Conservation (phyloP, 192 early-diverging fungal genomes). For the Umbelopsis vinacea region DNA sequence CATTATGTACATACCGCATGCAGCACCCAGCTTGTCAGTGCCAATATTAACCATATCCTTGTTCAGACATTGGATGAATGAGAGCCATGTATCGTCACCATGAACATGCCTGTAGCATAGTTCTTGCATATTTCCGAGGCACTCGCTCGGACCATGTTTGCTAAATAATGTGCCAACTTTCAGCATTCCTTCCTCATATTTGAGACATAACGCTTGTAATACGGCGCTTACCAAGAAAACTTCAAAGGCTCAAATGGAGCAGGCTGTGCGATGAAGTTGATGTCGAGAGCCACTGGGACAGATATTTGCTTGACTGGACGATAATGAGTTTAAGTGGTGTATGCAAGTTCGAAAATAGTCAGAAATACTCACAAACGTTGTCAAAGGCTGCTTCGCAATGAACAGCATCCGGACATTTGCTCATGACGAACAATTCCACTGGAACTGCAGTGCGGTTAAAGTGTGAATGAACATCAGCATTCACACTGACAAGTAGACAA, state of each 20-base stretch:
- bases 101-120: conserved; percentile 51
- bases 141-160: conserved; percentile 49
- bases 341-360: not conserved
- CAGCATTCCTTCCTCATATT: no score
- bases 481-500: not conserved
- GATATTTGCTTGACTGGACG: conserved; percentile 1
- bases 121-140: conserved; percentile 54
- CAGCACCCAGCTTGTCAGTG: conserved; percentile 24
- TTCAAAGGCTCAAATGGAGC: not conserved
- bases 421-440: conserved; percentile 76
- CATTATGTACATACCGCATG: conserved; percentile 29
- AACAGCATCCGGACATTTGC: conserved; percentile 68
- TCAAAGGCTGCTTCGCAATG: conserved; percentile 56
- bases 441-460: conserved; percentile 28
- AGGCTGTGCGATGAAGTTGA: conserved; percentile 31
- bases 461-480: not conserved
- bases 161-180: conserved; percentile 22
- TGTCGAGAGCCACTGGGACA: conserved; percentile 24
- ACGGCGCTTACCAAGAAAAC: conserved; percentile 18
- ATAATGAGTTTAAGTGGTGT: not conserved
- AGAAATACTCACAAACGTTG: conserved; percentile 42
- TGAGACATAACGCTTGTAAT: no score
- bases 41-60: conserved; percentile 31
- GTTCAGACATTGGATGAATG: conserved; percentile 50
- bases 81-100: conserved; percentile 43